Evolutionary conservation across 192 early-diverging fungal genomes (phyloP).

Genomic region (Oehlia diaphana): DNA sequence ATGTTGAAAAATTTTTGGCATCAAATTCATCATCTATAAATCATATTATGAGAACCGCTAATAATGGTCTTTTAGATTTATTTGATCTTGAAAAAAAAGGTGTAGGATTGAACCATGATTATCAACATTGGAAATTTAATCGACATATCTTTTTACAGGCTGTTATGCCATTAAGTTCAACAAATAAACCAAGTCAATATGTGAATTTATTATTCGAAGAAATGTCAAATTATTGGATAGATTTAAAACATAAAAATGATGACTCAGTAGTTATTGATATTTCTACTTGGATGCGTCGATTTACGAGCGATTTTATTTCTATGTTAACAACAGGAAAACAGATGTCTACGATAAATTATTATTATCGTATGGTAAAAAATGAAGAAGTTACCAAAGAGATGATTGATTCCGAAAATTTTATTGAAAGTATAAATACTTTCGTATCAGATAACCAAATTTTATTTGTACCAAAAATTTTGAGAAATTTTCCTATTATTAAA

Average conservation of each 20-base stretch:
- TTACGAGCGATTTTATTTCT: conserved; percentile 22
- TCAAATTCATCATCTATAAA: neutral
- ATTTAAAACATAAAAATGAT: conserved; percentile 14
- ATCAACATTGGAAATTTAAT: conserved; percentile 14
- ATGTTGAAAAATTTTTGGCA: conserved; percentile 12
- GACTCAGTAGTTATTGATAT: conserved; percentile 11
- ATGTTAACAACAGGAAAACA: conserved; percentile 2
- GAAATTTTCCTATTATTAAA: conserved; percentile 17
- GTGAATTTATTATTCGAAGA: conserved; percentile 16
- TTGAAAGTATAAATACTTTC: conserved; percentile 13
- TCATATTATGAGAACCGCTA: conserved; percentile 14
- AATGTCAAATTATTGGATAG: conserved; percentile 24
- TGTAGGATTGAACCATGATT: neutral
- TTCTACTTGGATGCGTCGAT: conserved; percentile 14
- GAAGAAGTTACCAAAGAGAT: conserved; percentile 18
- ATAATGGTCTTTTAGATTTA: conserved; percentile 17
- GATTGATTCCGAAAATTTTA: conserved; percentile 17
- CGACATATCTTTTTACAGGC: neutral
- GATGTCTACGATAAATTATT: neutral
- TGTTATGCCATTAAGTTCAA: conserved; percentile 13
- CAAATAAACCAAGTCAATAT: neutral
- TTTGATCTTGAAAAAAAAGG: neutral
- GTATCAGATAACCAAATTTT: conserved; percentile 22
- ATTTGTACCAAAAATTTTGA: conserved; percentile 31
- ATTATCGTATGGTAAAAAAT: conserved; percentile 9